Conservation (phyloP, 768 basidiomycete genomes). For the Botryobasidium botryosum region DNA sequence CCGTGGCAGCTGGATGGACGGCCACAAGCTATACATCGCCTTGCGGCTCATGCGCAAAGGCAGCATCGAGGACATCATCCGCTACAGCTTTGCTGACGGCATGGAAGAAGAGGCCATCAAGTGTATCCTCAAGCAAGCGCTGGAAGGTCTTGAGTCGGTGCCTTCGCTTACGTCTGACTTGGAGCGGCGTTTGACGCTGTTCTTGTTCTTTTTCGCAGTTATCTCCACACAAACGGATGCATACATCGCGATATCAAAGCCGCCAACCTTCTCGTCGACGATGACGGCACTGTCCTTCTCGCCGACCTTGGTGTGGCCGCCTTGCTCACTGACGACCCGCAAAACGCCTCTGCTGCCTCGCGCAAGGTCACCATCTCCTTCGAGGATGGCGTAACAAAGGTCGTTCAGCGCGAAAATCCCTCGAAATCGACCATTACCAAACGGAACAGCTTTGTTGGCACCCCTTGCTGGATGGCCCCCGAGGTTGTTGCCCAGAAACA, state of each 20-base stretch:
- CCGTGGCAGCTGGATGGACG: conserved; percentile 75
- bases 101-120: conserved; percentile 81
- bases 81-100: conserved; percentile 71
- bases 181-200: too few species aligned
- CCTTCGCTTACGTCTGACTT: conserved; percentile 13
- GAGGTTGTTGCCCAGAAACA: conserved; percentile 73
- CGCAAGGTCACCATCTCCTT: neutral
- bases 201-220: too few species aligned
- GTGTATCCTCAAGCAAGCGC: conserved; percentile 68
- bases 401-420: neutral
- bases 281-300: conserved; percentile 76
- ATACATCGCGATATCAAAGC: conserved; percentile 93
- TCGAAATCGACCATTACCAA: conserved; percentile 35
- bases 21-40: conserved; percentile 72
- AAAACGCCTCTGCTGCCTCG: neutral
- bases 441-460: conserved; percentile 78
- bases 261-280: conserved; percentile 82
- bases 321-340: conserved; percentile 47
- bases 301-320: conserved; percentile 91
- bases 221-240: conserved; percentile 77
- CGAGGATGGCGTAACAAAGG: neutral
- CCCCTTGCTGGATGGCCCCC: conserved; percentile 95
- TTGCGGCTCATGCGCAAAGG: conserved; percentile 81
- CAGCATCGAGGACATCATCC: conserved; percentile 72
- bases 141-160: conserved; percentile 75